Percentiles rank a stretch among this genome's conserved stretches.
Conservation (phyloP, 2,329 filamentous ascomycete genomes). For the Trichoderma sp. region DNA sequence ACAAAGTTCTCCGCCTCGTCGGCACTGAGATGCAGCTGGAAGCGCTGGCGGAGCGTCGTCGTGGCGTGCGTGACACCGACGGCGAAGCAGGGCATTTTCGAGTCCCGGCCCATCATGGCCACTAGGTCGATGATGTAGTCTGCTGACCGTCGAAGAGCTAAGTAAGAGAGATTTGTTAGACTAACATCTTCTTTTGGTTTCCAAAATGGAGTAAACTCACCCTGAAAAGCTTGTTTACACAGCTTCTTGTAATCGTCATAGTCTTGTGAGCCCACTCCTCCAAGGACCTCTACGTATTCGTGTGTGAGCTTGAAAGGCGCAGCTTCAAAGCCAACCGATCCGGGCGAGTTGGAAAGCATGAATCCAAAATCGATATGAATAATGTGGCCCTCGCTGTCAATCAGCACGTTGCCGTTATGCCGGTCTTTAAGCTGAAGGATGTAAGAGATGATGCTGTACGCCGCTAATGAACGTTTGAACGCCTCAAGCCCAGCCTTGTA, state of each 20-base stretch:
- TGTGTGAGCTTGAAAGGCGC: slow-evolving; percentile 84
- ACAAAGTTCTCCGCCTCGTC: slow-evolving; percentile 80
- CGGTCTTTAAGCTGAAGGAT: slow-evolving; percentile 81
- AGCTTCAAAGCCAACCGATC: slow-evolving; percentile 80
- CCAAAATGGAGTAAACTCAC: slow-evolving; percentile 41
- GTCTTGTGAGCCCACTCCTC: slow-evolving; percentile 65
- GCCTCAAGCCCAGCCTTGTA: slow-evolving; percentile 72
- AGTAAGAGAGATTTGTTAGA: slow-evolving; percentile 31
- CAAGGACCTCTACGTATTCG: slow-evolving; percentile 81
- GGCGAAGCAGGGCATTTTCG: slow-evolving; percentile 80
- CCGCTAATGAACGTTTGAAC: slow-evolving; percentile 77
- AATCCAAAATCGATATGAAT: slow-evolving; percentile 89
- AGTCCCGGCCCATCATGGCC: slow-evolving; percentile 78
- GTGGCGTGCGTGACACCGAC: slow-evolving; percentile 71
- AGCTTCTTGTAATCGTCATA: slow-evolving; percentile 74
- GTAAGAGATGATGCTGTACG: slow-evolving; percentile 83
- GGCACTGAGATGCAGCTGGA: slow-evolving; percentile 78
- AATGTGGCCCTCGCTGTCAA: slow-evolving; percentile 82
- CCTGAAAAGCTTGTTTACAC: slow-evolving; percentile 82
- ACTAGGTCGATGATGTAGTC: slow-evolving; percentile 80
- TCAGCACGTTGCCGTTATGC: slow-evolving; percentile 82
- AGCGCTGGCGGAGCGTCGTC: slow-evolving; percentile 66
- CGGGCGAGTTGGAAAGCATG: slow-evolving; percentile 83
- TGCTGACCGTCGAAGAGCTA: slow-evolving; percentile 71
- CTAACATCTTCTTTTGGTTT: not conserved